These are phyloP conservation scores for Yarrowia phangngaensis DNA, from an alignment of 805 yeast genomes.

Conservation along the genomic window DNA sequence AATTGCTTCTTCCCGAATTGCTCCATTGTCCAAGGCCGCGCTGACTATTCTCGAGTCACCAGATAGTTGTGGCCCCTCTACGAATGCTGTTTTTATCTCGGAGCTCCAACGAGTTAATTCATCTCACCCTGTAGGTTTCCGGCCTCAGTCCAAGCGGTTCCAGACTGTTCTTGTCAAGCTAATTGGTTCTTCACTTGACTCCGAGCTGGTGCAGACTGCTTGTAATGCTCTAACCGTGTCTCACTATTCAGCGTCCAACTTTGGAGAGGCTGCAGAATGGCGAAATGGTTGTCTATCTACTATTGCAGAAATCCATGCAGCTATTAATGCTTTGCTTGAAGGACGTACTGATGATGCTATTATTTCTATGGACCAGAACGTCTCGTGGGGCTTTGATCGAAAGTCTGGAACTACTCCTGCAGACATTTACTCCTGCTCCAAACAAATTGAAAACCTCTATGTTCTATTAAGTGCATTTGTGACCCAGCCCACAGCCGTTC, in stretches of 20 bases:
- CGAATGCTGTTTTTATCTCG: slow-evolving; percentile 43
- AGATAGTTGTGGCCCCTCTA: slow-evolving; percentile 41
- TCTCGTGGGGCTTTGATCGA: slow-evolving; percentile 10
- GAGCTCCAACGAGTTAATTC: slow-evolving; percentile 43
- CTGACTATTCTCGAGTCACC: slow-evolving; percentile 47
- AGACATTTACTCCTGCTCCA: slow-evolving; percentile 5
- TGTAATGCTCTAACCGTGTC: slow-evolving; percentile 53
- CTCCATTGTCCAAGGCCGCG: slow-evolving; percentile 52
- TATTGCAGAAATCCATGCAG: slow-evolving; percentile 29
- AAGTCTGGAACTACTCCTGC: slow-evolving; percentile 10
- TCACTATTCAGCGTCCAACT: slow-evolving; percentile 55
- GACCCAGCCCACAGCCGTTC: slow-evolving; percentile 51
- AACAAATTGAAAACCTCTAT: slow-evolving; percentile 26
- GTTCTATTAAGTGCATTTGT: slow-evolving; percentile 46
- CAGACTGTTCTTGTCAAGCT: slow-evolving; percentile 44
- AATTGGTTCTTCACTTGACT: slow-evolving; percentile 40
- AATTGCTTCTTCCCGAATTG: slow-evolving; percentile 71
- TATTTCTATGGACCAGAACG: slow-evolving; percentile 1
- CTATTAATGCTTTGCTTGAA: slow-evolving; percentile 27
- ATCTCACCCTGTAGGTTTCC: slow-evolving; percentile 71
- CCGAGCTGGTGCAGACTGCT: slow-evolving; percentile 43
- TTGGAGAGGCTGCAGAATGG: slow-evolving; percentile 49
- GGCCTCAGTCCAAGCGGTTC: slow-evolving; percentile 69
- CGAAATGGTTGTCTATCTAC: slow-evolving; percentile 47
- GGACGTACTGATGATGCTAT: slow-evolving; percentile 23